Base-by-base conservation (phyloP, 2,329 filamentous ascomycete genomes). In the Epichloe elymi region DNA sequence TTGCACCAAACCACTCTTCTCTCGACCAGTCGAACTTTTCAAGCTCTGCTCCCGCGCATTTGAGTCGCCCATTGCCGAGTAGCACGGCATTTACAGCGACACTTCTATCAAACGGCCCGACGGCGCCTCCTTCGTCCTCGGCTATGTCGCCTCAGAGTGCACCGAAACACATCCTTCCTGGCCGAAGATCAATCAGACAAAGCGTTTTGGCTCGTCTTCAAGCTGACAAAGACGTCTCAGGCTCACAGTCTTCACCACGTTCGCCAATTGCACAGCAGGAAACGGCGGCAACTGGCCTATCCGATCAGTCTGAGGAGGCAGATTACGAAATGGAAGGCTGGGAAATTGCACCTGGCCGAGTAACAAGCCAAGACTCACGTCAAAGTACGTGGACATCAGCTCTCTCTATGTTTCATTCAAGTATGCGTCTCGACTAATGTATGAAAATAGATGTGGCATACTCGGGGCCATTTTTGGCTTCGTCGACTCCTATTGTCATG, bases 311-410 rank as follows among this genome's bases (percentile, higher is more conserved):
- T 17, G 50, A 23, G 20, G 6, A 45, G n/a, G 42, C 42, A 30
- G 50, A 54, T 11, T 36, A 40, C 26, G 52, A 51, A 37, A 50
- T 54, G 51, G 54, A 54, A 33, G 37, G 50, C 6, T 56, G 53
- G 53, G 72, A 74, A 56, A 54, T 72, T 44, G 70, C 71, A 0
- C 71, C 72, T 1, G 72, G 72, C 15, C 65, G 67, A 20, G 58
- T 71, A 33, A 58, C 56, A 8, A 62, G 66, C 36, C 54, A 60
- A 4, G 51, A 53, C 1, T 55, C 59, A 1, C 57, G 59, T 1
- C 62, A 67, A 30, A 71, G 71, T 73, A 60, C 55, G 70, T 63
- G 36, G 10, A 30, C 6, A 36, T 19, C 1, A 4, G 7, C 14
- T 11, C 47, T n/a, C 11, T 20, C 20, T 37, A 36, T 19, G 19